Conservation (phyloP, 2,329 filamentous ascomycete species). For the Fusarium chlamydosporum region DNA sequence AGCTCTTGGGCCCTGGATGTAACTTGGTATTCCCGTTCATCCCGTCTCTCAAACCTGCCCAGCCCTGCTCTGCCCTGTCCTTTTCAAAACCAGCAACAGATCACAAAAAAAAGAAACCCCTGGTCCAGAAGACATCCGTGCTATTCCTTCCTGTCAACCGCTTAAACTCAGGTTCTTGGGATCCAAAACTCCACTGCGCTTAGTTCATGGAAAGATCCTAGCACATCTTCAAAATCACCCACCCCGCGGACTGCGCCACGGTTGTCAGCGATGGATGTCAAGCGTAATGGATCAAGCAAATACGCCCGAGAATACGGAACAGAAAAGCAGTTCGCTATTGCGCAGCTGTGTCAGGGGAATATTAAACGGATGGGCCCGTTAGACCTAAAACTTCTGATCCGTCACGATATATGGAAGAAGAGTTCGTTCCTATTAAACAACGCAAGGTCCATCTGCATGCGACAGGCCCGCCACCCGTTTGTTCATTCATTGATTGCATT, state of each 20-base stretch:
- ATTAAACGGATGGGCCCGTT: constrained; percentile 20
- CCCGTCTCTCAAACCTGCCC: constrained; percentile 28
- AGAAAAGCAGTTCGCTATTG: not conserved
- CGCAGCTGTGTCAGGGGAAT: not conserved
- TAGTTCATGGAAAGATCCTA: not conserved
- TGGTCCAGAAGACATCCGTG: constrained; percentile 15
- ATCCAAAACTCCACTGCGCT: constrained; percentile 38
- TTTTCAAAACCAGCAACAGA: constrained; percentile 18
- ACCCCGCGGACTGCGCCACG: constrained; percentile 45
- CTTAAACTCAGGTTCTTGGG: constrained; percentile 11
- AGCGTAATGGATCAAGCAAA: constrained; percentile 20
- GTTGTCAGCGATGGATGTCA: constrained; percentile 33
- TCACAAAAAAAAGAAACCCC: constrained; percentile 31
- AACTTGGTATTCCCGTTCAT: constrained; percentile 17
- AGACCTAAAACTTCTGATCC: constrained; percentile 12
- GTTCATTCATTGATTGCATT: not conserved
- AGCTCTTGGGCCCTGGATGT: constrained; percentile 16
- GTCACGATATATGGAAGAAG: not conserved
- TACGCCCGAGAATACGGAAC: constrained; percentile 31
- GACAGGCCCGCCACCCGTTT: constrained; percentile 3
- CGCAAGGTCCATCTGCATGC: constrained; percentile 1
- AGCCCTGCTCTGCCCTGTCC: constrained; percentile 12
- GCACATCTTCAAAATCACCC: constrained; percentile 6
- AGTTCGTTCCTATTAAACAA: constrained; percentile 18
- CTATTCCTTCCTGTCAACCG: not conserved